Conservation (phyloP, 306 rosid species). For the Albizia julibrissin region DNA sequence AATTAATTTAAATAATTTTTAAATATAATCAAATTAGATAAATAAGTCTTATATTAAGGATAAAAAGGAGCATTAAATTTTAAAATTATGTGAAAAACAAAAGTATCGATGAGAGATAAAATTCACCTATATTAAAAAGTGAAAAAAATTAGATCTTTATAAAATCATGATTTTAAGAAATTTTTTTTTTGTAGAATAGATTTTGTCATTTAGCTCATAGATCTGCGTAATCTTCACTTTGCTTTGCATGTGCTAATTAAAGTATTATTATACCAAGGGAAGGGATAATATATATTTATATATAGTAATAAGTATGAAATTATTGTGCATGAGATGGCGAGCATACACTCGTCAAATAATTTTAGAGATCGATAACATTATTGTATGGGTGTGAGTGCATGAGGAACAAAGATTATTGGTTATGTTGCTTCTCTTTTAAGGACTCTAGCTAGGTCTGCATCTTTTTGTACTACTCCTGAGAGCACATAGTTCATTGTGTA, state of each 20-base stretch:
- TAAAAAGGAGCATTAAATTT: no score
- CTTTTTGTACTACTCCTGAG: not conserved
- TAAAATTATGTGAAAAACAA: no score
- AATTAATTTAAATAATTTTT: no score
- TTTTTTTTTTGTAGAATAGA: not conserved
- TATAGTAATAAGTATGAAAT: not conserved
- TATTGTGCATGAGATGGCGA: not conserved
- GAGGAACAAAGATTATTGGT: not conserved
- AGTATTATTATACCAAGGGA: not conserved
- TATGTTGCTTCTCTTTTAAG: not conserved
- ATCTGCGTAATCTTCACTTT: not conserved
- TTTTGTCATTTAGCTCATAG: not conserved
- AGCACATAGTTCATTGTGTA: not conserved
- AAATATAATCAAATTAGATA: no score
- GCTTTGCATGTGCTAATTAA: not conserved
- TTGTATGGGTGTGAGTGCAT: not conserved
- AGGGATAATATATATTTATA: not conserved
- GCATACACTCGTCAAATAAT: not conserved
- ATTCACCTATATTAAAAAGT: no score
- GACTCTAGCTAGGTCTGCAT: not conserved
- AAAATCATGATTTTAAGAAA: no score
- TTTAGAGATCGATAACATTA: not conserved
- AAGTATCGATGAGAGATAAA: no score
- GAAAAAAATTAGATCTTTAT: no score
- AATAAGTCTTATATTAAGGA: no score